These are phyloP conservation scores for Emergomyces pasteurianus DNA, from an alignment of 2,329 filamentous ascomycete species.

Conservation along the genomic window DNA sequence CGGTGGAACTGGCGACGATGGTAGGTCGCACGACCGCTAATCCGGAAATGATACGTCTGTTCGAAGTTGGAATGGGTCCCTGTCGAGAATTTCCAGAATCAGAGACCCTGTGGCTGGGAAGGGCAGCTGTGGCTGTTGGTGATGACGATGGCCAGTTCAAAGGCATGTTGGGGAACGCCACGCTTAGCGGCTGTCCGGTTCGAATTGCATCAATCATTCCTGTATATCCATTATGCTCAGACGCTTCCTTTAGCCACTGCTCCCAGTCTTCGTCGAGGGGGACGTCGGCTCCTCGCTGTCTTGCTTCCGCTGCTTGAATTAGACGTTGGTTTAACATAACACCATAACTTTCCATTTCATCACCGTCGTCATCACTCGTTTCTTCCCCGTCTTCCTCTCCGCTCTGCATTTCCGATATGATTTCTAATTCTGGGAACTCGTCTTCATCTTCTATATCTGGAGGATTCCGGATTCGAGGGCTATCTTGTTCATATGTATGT, in stretches of 20 bases:
- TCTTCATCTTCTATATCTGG: neutral
- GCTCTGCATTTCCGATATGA: neutral
- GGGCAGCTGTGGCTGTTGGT: neutral
- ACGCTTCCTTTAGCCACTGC: slow-evolving; percentile 46
- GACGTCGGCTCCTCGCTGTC: slow-evolving; percentile 37
- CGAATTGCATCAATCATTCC: slow-evolving; percentile 31
- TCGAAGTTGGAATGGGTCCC: neutral
- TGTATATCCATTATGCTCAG: slow-evolving; percentile 37
- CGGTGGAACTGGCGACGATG: neutral
- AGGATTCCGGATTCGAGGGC: neutral
- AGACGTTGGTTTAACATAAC: slow-evolving; percentile 41
- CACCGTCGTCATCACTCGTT: slow-evolving; percentile 35
- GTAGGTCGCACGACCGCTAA: neutral
- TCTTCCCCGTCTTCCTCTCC: slow-evolving; percentile 21
- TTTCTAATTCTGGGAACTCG: neutral
- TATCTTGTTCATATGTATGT: slow-evolving; percentile 14
- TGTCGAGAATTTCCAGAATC: neutral
- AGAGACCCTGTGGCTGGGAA: neutral
- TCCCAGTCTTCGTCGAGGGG: slow-evolving; percentile 40
- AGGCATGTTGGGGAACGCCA: slow-evolving; percentile 2
- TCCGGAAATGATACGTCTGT: neutral
- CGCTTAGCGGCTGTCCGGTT: slow-evolving; percentile 23
- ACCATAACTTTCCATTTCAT: slow-evolving; percentile 40
- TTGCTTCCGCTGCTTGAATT: slow-evolving; percentile 40
- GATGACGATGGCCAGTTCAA: slow-evolving; percentile 10